phyloP scores from a whole-genome alignment of 129 eudicot genomes.

The Helianthus tuberosus region DNA sequence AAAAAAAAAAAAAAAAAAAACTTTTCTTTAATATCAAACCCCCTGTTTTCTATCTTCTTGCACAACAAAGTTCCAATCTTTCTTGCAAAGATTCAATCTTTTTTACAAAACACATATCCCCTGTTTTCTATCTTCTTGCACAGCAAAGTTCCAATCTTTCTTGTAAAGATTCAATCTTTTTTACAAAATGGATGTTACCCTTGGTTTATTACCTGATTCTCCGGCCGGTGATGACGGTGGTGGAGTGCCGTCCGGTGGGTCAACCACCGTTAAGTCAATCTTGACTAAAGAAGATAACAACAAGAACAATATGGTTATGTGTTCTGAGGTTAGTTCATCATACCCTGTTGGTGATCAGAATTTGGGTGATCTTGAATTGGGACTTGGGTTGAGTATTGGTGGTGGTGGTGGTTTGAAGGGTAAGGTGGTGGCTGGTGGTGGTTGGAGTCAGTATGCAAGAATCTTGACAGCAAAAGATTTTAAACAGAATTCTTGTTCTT shows the following conservation, averaged over 20 bases:
- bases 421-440: slow-evolving; percentile 36
- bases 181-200: slow-evolving; percentile 44
- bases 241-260: slow-evolving; percentile 53
- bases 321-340: slow-evolving; percentile 69
- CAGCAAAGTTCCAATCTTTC: neutral
- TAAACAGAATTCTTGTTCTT: slow-evolving; percentile 43
- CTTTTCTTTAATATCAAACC: slow-evolving; percentile 30
- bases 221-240: slow-evolving; percentile 36
- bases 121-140: slow-evolving; percentile 18
- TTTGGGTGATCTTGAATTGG: slow-evolving; percentile 70
- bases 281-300: slow-evolving; percentile 49
- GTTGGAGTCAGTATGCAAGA: slow-evolving; percentile 75
- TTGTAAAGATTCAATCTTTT: slow-evolving; percentile 11
- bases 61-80: neutral
- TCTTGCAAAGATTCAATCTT: slow-evolving; percentile 11
- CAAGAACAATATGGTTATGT: slow-evolving; percentile 30
- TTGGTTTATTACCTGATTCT: slow-evolving; percentile 31
- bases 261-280: slow-evolving; percentile 46
- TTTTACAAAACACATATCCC: slow-evolving; percentile 14
- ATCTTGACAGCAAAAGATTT: slow-evolving; percentile 92
- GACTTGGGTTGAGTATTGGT: slow-evolving; percentile 87
- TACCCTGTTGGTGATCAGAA: slow-evolving; percentile 45
- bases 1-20: neutral
- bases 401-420: neutral
- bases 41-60: slow-evolving; percentile 21